A percentile compares a stretch with the other conserved stretches of the same genome.
These are phyloP conservation scores for Aspergillus versicolor DNA, from an alignment of 2,329 filamentous ascomycete genomes.

Conservation along the genomic window DNA sequence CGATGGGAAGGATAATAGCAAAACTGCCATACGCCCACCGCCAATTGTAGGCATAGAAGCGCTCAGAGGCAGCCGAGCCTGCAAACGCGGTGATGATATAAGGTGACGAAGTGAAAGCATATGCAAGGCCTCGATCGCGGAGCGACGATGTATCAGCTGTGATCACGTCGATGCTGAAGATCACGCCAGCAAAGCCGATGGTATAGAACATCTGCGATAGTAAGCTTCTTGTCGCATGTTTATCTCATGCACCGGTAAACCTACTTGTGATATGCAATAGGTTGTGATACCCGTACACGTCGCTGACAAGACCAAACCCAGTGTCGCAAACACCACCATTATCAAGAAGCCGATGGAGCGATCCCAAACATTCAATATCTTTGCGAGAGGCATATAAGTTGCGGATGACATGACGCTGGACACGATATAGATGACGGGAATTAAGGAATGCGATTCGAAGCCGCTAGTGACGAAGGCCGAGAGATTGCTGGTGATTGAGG, in stretches of 20 bases:
- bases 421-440: slow-evolving; percentile 56
- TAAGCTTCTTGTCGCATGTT: background rate
- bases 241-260: background rate
- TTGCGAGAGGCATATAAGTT: slow-evolving; percentile 60
- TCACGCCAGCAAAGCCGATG: slow-evolving; percentile 57
- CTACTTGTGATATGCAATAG: slow-evolving; percentile 59
- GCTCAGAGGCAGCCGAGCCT: slow-evolving; percentile 54
- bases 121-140: slow-evolving; percentile 60
- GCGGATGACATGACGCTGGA: slow-evolving; percentile 57
- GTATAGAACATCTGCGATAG: slow-evolving; percentile 54
- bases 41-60: slow-evolving; percentile 51
- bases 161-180: slow-evolving; percentile 59
- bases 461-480: slow-evolving; percentile 53
- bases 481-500: slow-evolving; percentile 40
- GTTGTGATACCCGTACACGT: slow-evolving; percentile 59
- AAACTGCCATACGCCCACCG: slow-evolving; percentile 65
- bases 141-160: slow-evolving; percentile 63
- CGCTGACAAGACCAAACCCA: slow-evolving; percentile 62
- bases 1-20: slow-evolving; percentile 59
- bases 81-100: slow-evolving; percentile 64
- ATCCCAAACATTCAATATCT: slow-evolving; percentile 63
- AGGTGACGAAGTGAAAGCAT: slow-evolving; percentile 61
- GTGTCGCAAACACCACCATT: slow-evolving; percentile 47
- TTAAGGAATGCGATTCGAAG: slow-evolving; percentile 55
- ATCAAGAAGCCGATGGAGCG: slow-evolving; percentile 58